Evolutionary conservation across 805 yeast genomes (phyloP).

Genomic region (Pichia thaimueangensis): DNA sequence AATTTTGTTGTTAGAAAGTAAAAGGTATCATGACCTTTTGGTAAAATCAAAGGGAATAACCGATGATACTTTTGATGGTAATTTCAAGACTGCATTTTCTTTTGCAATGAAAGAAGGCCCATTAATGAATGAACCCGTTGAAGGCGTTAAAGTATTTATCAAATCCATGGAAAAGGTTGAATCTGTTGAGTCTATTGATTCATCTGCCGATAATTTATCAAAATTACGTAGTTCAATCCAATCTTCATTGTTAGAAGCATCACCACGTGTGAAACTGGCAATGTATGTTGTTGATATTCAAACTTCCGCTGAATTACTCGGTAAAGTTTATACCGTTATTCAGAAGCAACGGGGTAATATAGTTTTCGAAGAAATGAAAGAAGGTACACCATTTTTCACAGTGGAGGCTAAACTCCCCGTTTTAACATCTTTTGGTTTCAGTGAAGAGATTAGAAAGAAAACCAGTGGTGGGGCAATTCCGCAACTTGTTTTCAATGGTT

Average conservation of each 20-base stretch:
- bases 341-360: slow-evolving; percentile 83
- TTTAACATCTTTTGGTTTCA: slow-evolving; percentile 92
- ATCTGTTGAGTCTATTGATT: slow-evolving; percentile 7
- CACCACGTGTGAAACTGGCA: slow-evolving; percentile 88
- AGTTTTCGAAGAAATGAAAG: slow-evolving; percentile 90
- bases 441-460: slow-evolving; percentile 87
- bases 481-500: slow-evolving; percentile 86
- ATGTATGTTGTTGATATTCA: slow-evolving; percentile 93
- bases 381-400: slow-evolving; percentile 95
- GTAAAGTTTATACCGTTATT: slow-evolving; percentile 91
- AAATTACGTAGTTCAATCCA: slow-evolving; percentile 69
- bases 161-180: slow-evolving; percentile 27
- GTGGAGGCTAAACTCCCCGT: slow-evolving; percentile 84
- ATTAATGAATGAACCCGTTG: slow-evolving; percentile 77
- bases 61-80: slow-evolving; percentile 5
- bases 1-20: slow-evolving; percentile 26
- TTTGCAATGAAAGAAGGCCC: slow-evolving; percentile 83
- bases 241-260: slow-evolving; percentile 64
- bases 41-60: slow-evolving; percentile 39
- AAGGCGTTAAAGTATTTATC: slow-evolving; percentile 63
- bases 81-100: slow-evolving; percentile 63
- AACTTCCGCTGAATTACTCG: slow-evolving; percentile 88
- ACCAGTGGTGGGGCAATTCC: slow-evolving; percentile 98
- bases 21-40: slow-evolving; percentile 61
- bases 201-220: slow-evolving; percentile 41